Evolutionary conservation across 331 rosid species (phyloP).

Genomic region (Malus hybrid): DNA sequence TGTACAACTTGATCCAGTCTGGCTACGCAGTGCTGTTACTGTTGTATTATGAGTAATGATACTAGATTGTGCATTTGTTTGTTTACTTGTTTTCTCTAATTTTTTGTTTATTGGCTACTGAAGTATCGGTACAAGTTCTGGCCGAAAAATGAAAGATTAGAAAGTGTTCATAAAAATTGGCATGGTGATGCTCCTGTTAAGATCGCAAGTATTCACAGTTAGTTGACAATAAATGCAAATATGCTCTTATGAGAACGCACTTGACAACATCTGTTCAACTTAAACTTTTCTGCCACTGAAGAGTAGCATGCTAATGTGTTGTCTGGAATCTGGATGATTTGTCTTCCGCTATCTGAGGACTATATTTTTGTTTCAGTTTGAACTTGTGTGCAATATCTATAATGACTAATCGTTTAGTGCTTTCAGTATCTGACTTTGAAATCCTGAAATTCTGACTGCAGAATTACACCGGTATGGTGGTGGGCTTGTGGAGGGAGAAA

Average conservation of each 20-base stretch:
- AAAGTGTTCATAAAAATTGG: not conserved
- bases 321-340: not conserved
- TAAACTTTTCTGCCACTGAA: not conserved
- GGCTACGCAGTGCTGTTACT: not conserved
- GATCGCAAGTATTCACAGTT: not conserved
- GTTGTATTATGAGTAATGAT: not conserved
- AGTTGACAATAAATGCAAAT: not conserved
- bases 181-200: not conserved
- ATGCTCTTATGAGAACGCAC: not conserved
- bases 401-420: not conserved
- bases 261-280: not conserved
- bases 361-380: not conserved
- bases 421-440: not conserved
- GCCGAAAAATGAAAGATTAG: not conserved
- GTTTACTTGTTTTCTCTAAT: not conserved
- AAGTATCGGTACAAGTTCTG: not conserved
- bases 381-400: not conserved
- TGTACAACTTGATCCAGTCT: not conserved
- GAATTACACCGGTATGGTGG: conserved; percentile 92
- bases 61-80: not conserved
- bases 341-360: not conserved
- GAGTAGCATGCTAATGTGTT: not conserved
- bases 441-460: conserved; percentile 19
- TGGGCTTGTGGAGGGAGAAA: conserved; percentile 75
- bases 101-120: not conserved